Conservation (phyloP, 331 rosid genomes). For the Malus hybrid region DNA sequence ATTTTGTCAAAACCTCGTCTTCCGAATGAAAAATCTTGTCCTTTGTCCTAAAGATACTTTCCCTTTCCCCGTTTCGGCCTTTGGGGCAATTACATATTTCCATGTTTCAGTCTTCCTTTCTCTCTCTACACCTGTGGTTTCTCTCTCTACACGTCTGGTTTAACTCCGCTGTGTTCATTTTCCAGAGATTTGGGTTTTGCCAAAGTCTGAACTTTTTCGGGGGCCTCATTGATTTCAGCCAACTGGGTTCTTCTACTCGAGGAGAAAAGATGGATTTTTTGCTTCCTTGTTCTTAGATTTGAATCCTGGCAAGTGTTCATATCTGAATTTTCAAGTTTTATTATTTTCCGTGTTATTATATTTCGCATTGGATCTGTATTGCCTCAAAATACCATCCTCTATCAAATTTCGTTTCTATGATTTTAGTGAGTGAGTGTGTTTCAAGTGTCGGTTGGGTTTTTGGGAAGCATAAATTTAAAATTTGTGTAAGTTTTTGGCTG, state of each 20-base stretch:
- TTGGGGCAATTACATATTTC: not conserved
- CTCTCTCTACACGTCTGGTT: conserved; percentile 7
- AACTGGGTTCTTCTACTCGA: conserved; percentile 36
- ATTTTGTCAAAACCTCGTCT: conserved; percentile 12
- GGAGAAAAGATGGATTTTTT: conserved; percentile 28
- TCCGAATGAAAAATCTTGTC: conserved; percentile 10
- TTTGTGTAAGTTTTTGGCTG: not conserved
- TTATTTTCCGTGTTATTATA: not conserved
- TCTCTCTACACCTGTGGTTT: not conserved
- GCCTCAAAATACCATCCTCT: conserved; percentile 6
- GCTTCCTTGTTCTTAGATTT: conserved; percentile 25
- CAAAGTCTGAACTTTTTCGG: conserved; percentile 12
- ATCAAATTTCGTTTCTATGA: not conserved
- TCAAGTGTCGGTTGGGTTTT: conserved; percentile 4
- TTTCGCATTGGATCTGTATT: conserved; percentile 26
- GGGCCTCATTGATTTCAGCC: conserved; percentile 20
- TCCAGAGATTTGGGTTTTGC: conserved; percentile 2
- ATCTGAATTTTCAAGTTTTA: conserved; percentile 48
- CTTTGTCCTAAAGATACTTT: conserved; percentile 9
- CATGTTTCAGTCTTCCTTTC: not conserved
- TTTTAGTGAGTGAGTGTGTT: conserved; percentile 1
- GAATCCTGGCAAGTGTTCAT: conserved; percentile 54
- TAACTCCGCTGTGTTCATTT: conserved; percentile 20
- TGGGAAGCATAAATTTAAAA: not conserved
- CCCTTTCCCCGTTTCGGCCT: conserved; percentile 1